A percentile compares a stretch with the other conserved stretches of the same genome.
Evolutionary conservation across 768 basidiomycete species (phyloP).

Genomic region (Termitomyces sp.): DNA sequence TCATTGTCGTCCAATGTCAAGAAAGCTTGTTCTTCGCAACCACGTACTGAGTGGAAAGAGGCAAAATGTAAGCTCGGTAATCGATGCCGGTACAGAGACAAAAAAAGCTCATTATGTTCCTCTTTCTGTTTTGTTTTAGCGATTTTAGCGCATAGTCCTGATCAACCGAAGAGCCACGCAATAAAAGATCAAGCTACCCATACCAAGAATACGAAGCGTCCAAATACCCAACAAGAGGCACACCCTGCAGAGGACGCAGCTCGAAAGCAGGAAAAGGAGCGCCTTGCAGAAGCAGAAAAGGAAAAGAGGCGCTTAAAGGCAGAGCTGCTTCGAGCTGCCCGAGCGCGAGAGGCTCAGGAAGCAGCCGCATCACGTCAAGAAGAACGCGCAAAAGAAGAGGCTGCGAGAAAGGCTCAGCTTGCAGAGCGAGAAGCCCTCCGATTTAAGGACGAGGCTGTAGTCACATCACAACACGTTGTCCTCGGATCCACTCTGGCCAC

Average conservation of each 20-base stretch:
- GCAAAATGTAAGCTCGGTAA: constrained; percentile 4
- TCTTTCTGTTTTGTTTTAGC: neutral
- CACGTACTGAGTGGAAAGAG: neutral
- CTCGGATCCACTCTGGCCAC: constrained; percentile 43
- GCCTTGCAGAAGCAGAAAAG: neutral
- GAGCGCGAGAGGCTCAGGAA: constrained; percentile 14
- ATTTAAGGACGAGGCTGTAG: constrained; percentile 32
- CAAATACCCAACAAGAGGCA: neutral
- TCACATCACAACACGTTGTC: constrained; percentile 36
- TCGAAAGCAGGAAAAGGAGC: neutral
- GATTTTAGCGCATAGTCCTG: neutral
- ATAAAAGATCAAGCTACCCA: neutral
- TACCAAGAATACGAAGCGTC: neutral
- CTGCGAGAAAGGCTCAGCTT: constrained; percentile 2
- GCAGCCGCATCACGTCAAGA: constrained; percentile 5
- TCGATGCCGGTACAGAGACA: constrained; percentile 3
- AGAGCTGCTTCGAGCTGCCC: constrained; percentile 8
- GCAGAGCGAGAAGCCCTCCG: constrained; percentile 7
- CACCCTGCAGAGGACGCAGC: too few relatives aligned
- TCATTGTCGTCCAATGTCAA: neutral
- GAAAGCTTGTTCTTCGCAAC: neutral
- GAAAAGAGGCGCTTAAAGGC: neutral
- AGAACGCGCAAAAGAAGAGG: constrained; percentile 2
- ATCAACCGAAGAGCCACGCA: neutral
- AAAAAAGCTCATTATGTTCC: neutral